phyloP scores from a whole-genome alignment of 2,329 filamentous ascomycete genomes.

The Monosporascus ibericus region DNA sequence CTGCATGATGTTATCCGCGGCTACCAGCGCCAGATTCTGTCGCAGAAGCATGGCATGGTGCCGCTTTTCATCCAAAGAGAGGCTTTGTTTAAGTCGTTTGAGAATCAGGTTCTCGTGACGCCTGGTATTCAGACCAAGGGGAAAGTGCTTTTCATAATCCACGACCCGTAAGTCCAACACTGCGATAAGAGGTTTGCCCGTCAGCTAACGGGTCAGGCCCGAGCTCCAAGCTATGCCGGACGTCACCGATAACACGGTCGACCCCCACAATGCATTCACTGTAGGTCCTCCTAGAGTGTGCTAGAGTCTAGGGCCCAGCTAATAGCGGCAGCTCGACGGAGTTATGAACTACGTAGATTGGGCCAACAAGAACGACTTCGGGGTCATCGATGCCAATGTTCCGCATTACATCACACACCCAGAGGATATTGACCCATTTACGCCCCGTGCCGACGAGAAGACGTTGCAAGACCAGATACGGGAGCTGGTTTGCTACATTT shows the following conservation, averaged over 20 bases:
- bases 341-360: constrained; percentile 78
- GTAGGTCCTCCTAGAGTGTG: constrained; percentile 44
- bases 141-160: constrained; percentile 77
- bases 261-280: constrained; percentile 81
- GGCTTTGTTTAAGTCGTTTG: constrained; percentile 67
- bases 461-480: constrained; percentile 55
- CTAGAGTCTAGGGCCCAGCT: constrained; percentile 10
- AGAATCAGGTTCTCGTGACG: constrained; percentile 81
- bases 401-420: constrained; percentile 67
- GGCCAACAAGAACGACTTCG: constrained; percentile 71
- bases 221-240: constrained; percentile 63
- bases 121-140: constrained; percentile 59
- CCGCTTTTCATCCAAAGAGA: constrained; percentile 74
- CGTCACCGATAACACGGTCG: constrained; percentile 63
- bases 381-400: constrained; percentile 86
- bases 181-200: constrained; percentile 1
- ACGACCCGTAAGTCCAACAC: constrained; percentile 66
- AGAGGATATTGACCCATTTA: constrained; percentile 47
- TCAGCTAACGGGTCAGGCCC: constrained; percentile 42
- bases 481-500: constrained; percentile 78
- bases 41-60: constrained; percentile 69
- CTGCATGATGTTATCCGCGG: constrained; percentile 75
- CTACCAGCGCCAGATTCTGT: constrained; percentile 67
- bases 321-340: constrained; percentile 62
- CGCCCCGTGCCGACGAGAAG: constrained; percentile 37